Conservation (phyloP, 139 green algal genomes). For the Coelastrella sp. region DNA sequence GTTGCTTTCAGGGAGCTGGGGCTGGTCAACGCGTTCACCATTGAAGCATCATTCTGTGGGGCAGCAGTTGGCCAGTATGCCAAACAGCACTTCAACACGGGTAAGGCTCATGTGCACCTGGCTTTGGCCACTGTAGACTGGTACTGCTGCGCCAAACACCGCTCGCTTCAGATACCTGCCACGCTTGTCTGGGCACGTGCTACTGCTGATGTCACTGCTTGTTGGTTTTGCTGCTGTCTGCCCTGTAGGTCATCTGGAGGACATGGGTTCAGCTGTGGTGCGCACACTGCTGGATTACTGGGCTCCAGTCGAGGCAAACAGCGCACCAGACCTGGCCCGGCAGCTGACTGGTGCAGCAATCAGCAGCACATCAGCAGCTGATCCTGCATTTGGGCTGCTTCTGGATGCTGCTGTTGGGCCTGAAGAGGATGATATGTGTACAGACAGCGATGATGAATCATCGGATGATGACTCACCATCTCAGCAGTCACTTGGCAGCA, state of each 20-base stretch:
- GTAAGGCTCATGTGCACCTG: neutral
- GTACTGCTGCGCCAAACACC: too few relatives aligned
- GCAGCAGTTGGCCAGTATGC: constrained; percentile 56
- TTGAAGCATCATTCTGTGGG: constrained; percentile 81
- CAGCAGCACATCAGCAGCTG: constrained; percentile 30
- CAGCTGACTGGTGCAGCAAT: constrained; percentile 7
- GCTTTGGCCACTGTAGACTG: too few relatives aligned
- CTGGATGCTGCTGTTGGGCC: neutral
- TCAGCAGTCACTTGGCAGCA: neutral
- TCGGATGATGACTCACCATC: constrained; percentile 33
- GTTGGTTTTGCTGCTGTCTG: neutral
- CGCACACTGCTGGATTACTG: constrained; percentile 66
- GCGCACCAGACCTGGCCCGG: constrained; percentile 24
- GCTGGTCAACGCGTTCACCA: constrained; percentile 78
- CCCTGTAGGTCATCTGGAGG: constrained; percentile 46
- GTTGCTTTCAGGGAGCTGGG: constrained; percentile 78
- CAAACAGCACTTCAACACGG: constrained; percentile 65
- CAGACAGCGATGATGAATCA: constrained; percentile 64
- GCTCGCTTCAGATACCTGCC: too few relatives aligned
- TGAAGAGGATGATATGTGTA: constrained; percentile 40
- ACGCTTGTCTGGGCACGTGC: too few relatives aligned
- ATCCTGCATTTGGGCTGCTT: neutral
- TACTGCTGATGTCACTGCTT: neutral
- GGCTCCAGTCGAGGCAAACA: constrained; percentile 51
- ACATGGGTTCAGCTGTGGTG: constrained; percentile 64